Percentiles rank a stretch among this genome's conserved stretches.
phyloP scores from a whole-genome alignment of 768 basidiomycete genomes.

The Mycena floridula region DNA sequence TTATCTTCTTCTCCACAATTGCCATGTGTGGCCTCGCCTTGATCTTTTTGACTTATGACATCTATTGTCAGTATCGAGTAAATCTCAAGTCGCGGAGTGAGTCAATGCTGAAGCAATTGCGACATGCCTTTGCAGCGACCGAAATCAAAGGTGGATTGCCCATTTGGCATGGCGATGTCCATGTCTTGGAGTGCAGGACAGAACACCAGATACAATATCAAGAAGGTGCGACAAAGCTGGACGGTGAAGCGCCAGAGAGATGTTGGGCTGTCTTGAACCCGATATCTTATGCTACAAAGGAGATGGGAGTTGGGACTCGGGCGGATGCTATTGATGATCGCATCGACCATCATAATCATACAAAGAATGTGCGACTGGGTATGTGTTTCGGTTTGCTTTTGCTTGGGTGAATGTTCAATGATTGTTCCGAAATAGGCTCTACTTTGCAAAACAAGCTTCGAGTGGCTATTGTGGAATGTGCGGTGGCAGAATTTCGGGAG shows the following conservation, averaged over 20 bases:
- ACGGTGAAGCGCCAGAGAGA: conserved; percentile 27
- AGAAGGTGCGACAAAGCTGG: conserved; percentile 16
- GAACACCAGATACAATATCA: conserved; percentile 22
- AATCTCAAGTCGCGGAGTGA: not conserved
- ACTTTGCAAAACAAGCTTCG: not conserved
- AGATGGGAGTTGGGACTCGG: conserved; percentile 24
- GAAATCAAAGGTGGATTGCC: conserved; percentile 17
- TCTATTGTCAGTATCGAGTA: conserved; percentile 9
- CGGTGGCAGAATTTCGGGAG: not conserved
- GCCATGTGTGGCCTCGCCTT: not conserved
- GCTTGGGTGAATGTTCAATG: not conserved
- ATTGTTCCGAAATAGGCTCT: not conserved
- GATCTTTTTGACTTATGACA: conserved; percentile 11
- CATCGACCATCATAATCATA: conserved; percentile 21
- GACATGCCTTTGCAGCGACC: not conserved
- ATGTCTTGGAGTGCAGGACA: conserved; percentile 23
- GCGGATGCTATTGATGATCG: conserved; percentile 25
- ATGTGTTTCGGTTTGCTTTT: conserved; percentile 6
- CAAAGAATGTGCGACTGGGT: conserved; percentile 21
- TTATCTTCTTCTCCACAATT: conserved; percentile 3
- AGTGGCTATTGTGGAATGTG: not conserved
- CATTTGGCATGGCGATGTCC: conserved; percentile 30
- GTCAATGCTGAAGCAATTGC: not conserved
- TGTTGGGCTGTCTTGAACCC: conserved; percentile 22
- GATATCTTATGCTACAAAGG: conserved; percentile 16